These are phyloP conservation scores for Fusarium sp. DNA, from an alignment of 2,329 filamentous ascomycete species.

Conservation along the genomic window DNA sequence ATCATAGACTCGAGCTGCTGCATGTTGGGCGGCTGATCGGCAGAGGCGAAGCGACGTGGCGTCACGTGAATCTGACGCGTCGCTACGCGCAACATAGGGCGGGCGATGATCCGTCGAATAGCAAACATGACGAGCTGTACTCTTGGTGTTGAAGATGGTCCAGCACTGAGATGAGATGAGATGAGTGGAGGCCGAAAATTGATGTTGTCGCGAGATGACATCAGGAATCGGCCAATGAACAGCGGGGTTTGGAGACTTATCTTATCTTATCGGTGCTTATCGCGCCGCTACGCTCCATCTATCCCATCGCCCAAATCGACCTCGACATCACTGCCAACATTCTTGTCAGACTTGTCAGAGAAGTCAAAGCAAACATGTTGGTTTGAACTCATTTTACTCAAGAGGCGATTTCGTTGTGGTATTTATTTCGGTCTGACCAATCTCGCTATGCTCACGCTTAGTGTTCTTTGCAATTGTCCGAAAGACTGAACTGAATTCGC, in stretches of 20 bases:
- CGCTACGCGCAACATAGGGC: slow-evolving; percentile 13
- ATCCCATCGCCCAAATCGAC: neutral
- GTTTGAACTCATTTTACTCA: neutral
- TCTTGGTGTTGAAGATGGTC: neutral
- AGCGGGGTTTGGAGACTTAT: neutral
- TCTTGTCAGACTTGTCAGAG: neutral
- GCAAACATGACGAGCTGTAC: slow-evolving; percentile 20
- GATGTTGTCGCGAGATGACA: slow-evolving; percentile 6
- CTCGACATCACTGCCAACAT: neutral
- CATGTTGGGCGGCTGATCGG: slow-evolving; percentile 25
- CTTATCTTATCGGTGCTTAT: slow-evolving; percentile 10
- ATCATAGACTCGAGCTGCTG: slow-evolving; percentile 29
- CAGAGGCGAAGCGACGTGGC: slow-evolving; percentile 12
- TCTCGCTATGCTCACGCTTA: too few relatives aligned
- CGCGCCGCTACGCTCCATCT: neutral
- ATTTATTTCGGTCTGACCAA: neutral
- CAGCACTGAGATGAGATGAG: neutral
- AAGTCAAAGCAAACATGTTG: too few relatives aligned
- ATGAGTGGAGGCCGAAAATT: slow-evolving; percentile 15
- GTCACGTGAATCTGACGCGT: slow-evolving; percentile 26
- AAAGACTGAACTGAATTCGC: neutral
- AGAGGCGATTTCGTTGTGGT: fast-evolving
- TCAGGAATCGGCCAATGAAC: neutral
- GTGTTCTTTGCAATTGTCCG: neutral
- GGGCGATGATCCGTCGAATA: slow-evolving; percentile 13